These are phyloP conservation scores for Vitis vinifera DNA, from an alignment of 164 flowering plant species.

Conservation along the genomic window ASM3070453v1 NC_081811.1:21542501-21543000, in stretches of 20 bases:
- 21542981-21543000: no score
- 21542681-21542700: conserved; percentile 81
- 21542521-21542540: conserved; percentile 88
- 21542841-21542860: conserved; percentile 95
- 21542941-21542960: no score
- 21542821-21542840: conserved; percentile 96
- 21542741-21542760: conserved; percentile 40
- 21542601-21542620: conserved; percentile 81
- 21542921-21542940: no score
- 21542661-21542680: conserved; percentile 79
- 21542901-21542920: neutral
- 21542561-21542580: conserved; percentile 82
- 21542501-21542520: conserved; percentile 79
- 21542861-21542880: conserved; percentile 95
- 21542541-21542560: conserved; percentile 94
- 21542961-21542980: no score
- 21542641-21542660: conserved; percentile 98
- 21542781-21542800: conserved; percentile 88
- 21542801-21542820: conserved; percentile 91
- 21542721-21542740: conserved; percentile 47
- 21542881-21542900: conserved; percentile 70
- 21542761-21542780: conserved; percentile 79
- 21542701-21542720: conserved; percentile 86
- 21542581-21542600: conserved; percentile 72
- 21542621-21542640: conserved; percentile 95